Evolutionary conservation across 1,284 basidiomycete species (phyloP).

Genomic region (Malassezia sp.): DNA sequence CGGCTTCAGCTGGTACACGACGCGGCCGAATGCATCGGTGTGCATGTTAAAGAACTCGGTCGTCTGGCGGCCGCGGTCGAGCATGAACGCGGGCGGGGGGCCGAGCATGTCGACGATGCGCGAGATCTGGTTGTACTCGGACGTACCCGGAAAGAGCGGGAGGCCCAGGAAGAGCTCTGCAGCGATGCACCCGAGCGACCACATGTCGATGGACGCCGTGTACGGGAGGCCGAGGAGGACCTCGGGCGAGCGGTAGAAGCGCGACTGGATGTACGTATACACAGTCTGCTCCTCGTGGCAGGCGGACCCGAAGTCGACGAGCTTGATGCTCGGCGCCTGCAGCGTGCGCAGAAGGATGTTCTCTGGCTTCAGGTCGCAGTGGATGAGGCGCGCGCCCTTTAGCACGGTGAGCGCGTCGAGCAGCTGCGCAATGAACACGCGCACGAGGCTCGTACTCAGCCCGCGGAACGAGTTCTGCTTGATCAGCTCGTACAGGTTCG

Average conservation of each 20-base stretch:
- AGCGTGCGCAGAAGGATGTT: slow-evolving; percentile 54
- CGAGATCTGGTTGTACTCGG: slow-evolving; percentile 96
- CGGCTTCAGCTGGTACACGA: slow-evolving; percentile 77
- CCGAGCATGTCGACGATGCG: slow-evolving; percentile 96
- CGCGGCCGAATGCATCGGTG: slow-evolving; percentile 70
- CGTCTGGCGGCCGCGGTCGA: slow-evolving; percentile 91
- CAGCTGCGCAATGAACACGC: slow-evolving; percentile 92
- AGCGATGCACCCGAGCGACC: slow-evolving; percentile 88
- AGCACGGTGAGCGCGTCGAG: slow-evolving; percentile 82
- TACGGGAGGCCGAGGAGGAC: slow-evolving; percentile 90
- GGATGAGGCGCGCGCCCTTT: slow-evolving; percentile 88
- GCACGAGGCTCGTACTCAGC: slow-evolving; percentile 85
- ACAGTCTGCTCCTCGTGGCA: slow-evolving; percentile 98
- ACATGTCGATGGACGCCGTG: slow-evolving; percentile 87
- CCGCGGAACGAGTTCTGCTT: slow-evolving; percentile 99
- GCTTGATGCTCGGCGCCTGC: slow-evolving; percentile 95
- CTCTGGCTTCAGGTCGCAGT: slow-evolving; percentile 82
- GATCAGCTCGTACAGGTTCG: slow-evolving; percentile 97
- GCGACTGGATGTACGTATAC: slow-evolving; percentile 97
- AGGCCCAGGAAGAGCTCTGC: slow-evolving; percentile 93
- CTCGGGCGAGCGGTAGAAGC: slow-evolving; percentile 96
- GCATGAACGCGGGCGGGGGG: slow-evolving; percentile 78
- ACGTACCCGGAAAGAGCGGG: slow-evolving; percentile 92
- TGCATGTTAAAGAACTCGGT: slow-evolving; percentile 78
- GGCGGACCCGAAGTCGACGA: slow-evolving; percentile 97